Evolutionary conservation across 164 flowering plant genomes (phyloP), one percentile per base, ranked within the genome.

Genomic region (Cinnamomum micranthum): DNA sequence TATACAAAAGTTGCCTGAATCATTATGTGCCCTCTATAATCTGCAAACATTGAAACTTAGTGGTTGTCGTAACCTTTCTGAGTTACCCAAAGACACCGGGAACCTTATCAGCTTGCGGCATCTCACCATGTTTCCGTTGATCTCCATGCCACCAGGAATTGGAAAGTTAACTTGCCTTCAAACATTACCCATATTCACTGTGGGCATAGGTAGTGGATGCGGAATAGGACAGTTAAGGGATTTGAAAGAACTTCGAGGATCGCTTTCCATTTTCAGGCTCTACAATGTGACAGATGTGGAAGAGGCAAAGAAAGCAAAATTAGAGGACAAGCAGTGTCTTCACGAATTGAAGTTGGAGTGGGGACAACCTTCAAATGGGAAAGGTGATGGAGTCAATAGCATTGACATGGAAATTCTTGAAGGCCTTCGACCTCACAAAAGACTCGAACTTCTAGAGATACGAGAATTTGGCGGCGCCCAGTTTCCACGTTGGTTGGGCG

Each of bases 311-410:
- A 58, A 60, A 50, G 77, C 75, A 19, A 27, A 52, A 5, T n/a
- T 81, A 24, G 65, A 70, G 50, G 25, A 65, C 9, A 81, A 77
- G 67, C 6, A 25, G 15, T 15, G 51, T n/a, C 76, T 81, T 14
- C 15, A 19, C 5, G 27, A 58, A 50, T 65, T 77, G 50, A 31
- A 6, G 17, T 78, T 81, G 35, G 22, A 50, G 19, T 80, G 77
- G 77, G n/a, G 47, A 41, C 47, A 41, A 41, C 47, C 47, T 41
- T 41, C 47, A 41, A 41, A 41, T 7, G 47, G 47, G 47, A 41
- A 7, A 41, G 6, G 47, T 7, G 47, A 55, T 55, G 60, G 60
- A 15, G 60, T 55, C 20, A 55, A 55, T 55, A 59, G 12, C n/a
- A 15, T 3, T 3, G 33, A n/a, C 13, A 13, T 25, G 15, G 69